Evolutionary conservation across 2,329 filamentous ascomycete genomes (phyloP), one percentile per base, ranked within the genome.

Genomic region (Penicillium sp.): DNA sequence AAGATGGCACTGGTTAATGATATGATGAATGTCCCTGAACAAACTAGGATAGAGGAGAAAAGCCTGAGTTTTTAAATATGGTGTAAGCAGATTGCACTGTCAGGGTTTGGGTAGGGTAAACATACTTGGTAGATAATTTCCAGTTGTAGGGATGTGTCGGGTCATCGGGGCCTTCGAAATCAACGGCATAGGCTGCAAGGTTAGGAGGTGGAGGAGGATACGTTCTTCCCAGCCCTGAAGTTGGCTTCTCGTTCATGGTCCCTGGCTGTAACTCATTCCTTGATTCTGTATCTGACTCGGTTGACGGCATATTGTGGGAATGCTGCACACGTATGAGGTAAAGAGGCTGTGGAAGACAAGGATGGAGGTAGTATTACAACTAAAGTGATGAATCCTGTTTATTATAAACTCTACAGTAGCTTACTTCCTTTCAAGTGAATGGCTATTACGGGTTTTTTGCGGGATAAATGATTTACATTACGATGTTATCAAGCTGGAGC

Each of bases 1-100:
- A 90, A 90, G 64, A 90, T 85, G 69, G 84, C 87, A 5, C 72
- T 75, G 1, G 77, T 77, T 50, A 84, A 82, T 0, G 82, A 78
- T 3, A 80, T 73, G 4, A 75, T 70, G 8, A 84, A 70, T 2
- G 82, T 83, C 7, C 78, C 80, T 48, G 79, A 82, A 49, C 68
- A 71, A 7, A 62, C 64, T 1, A 70, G 49, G 8, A 61, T 43
- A 3, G 68, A 65, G 16, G 56, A 58, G 21, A 63, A 66, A 4
- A 71, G 49, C 33, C 67, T 69, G 33, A 2, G 9, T 13, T 19
- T 35, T 3, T 7, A 16, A 31, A 24, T 9, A 13, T 21, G 19
- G 10, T 14, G n/a, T 21, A 10, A 31, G 35, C 4, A n/a, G 35
- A 39, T 19, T 39, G 7, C n/a, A 19, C 6, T 11, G 13, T 31